Base-by-base conservation (phyloP, 2,329 filamentous ascomycete genomes). In the Verticillium isaacii region DNA sequence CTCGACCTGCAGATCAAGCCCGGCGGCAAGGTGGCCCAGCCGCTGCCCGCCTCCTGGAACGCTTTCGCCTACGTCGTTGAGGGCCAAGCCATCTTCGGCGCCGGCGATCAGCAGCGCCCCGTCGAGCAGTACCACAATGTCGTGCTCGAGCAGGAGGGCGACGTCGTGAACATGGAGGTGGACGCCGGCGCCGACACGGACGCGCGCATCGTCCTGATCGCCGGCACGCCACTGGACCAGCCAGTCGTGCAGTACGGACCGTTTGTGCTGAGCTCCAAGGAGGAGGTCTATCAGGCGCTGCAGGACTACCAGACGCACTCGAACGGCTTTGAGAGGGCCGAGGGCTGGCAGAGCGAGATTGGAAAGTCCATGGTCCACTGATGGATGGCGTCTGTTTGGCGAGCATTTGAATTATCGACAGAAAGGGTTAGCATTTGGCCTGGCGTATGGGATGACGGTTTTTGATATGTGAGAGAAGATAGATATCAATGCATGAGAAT, bases 61-160 rank as follows among this genome's bases (percentile, higher is more conserved):
- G 87, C 91, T 1, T 98, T 98, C 71, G 88, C 89, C 17, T 98
- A 97, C 74, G 89, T 87, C 3, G 81, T 98, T n/a, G 82, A 88
- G 63, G 94, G 94, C 25, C 85, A 83, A 8, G 87, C 87, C 1
- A 78, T 79, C 68, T 91, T 89, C 73, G 87, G 82, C 66, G 80
- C 75, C 54, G 85, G 80, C 25, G 74, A 80, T 61, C 75, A 78
- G 29, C 78, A 78, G 68, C 80, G 76, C 59, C 78, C 77, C 2
- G 84, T 94, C 15, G 80, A 81, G 61, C 84, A 90, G 71, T 97
- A 87, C 73, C 88, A 97, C 77, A 97, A 95, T 72, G 90, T 95
- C 29, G 91, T 97, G 6, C 97, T 98, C 71, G 89, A 92, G 69
- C 85, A 88, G 66, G 80, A 85, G 32, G 94, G 94, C 56, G 92